Percentiles rank a stretch among this genome's conserved stretches.
These are phyloP conservation scores for Geotrichum citri-aurantii DNA, from an alignment of 1,139 yeast genomes.

Conservation along the genomic window DNA sequence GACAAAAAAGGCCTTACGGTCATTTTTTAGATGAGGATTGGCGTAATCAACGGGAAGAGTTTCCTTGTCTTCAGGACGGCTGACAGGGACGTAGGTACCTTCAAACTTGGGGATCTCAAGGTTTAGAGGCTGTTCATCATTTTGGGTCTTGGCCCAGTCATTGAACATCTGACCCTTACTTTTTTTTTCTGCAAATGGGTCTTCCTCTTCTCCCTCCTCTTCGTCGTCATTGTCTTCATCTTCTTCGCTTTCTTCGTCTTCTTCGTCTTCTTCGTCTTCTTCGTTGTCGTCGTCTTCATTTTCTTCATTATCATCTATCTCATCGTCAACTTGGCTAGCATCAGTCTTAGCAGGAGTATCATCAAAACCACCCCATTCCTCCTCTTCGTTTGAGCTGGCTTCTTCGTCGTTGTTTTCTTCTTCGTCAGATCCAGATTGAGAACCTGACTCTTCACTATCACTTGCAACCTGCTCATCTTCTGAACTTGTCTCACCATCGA, in stretches of 20 bases:
- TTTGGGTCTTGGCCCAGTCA: slow-evolving; percentile 45
- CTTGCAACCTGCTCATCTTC: slow-evolving; percentile 22
- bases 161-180: slow-evolving; percentile 45
- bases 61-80: slow-evolving; percentile 36
- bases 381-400: slow-evolving; percentile 23
- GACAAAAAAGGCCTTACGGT: slow-evolving; percentile 64
- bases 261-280: slow-evolving; percentile 23
- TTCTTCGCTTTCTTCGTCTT: slow-evolving; percentile 22
- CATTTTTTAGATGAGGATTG: slow-evolving; percentile 17
- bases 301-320: slow-evolving; percentile 25
- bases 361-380: slow-evolving; percentile 22
- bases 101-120: slow-evolving; percentile 32
- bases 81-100: slow-evolving; percentile 33
- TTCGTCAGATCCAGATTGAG: slow-evolving; percentile 26
- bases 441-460: slow-evolving; percentile 25
- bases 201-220: slow-evolving; percentile 23
- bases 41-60: slow-evolving; percentile 47
- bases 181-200: slow-evolving; percentile 26
- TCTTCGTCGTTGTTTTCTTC: slow-evolving; percentile 24
- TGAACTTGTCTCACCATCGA: slow-evolving; percentile 39
- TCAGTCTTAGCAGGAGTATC: slow-evolving; percentile 21
- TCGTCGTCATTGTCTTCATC: slow-evolving; percentile 20
- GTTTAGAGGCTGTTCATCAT: slow-evolving; percentile 24
- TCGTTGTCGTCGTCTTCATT: slow-evolving; percentile 23
- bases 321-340: slow-evolving; percentile 18